Percentiles rank a stretch among this genome's conserved stretches.
phyloP scores from a whole-genome alignment of 345 rosid genomes.

The Euclidium syriacum region DNA sequence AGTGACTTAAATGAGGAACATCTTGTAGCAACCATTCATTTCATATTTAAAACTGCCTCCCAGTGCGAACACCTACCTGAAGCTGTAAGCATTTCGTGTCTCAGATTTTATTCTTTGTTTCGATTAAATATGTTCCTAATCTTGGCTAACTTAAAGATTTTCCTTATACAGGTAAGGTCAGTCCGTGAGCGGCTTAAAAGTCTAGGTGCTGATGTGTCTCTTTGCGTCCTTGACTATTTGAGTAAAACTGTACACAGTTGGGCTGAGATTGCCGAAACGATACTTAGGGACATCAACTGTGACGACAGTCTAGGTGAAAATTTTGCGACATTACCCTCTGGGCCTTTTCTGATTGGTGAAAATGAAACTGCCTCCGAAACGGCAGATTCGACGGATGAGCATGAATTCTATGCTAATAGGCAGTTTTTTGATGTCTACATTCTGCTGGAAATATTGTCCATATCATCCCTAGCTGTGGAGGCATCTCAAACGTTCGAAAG shows the following conservation, averaged over 20 bases:
- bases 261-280: slow-evolving; percentile 78
- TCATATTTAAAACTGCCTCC: slow-evolving; percentile 81
- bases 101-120: background rate
- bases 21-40: slow-evolving; percentile 78
- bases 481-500: slow-evolving; percentile 90
- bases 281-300: slow-evolving; percentile 75
- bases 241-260: slow-evolving; percentile 86
- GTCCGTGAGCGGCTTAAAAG: slow-evolving; percentile 76
- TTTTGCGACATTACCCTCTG: slow-evolving; percentile 41
- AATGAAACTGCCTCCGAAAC: slow-evolving; percentile 51
- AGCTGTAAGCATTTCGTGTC: slow-evolving; percentile 55
- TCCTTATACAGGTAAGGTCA: slow-evolving; percentile 61
- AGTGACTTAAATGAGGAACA: slow-evolving; percentile 66
- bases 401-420: slow-evolving; percentile 37
- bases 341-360: slow-evolving; percentile 61
- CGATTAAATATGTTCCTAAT: background rate
- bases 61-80: slow-evolving; percentile 86
- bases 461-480: slow-evolving; percentile 80
- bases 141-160: slow-evolving; percentile 12
- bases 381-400: slow-evolving; percentile 50
- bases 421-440: slow-evolving; percentile 84
- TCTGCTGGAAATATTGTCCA: slow-evolving; percentile 87
- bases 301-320: slow-evolving; percentile 60
- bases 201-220: slow-evolving; percentile 78
- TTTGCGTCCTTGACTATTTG: slow-evolving; percentile 73